Base-by-base conservation (phyloP, 345 rosid species). In the Populus tremula region DNA sequence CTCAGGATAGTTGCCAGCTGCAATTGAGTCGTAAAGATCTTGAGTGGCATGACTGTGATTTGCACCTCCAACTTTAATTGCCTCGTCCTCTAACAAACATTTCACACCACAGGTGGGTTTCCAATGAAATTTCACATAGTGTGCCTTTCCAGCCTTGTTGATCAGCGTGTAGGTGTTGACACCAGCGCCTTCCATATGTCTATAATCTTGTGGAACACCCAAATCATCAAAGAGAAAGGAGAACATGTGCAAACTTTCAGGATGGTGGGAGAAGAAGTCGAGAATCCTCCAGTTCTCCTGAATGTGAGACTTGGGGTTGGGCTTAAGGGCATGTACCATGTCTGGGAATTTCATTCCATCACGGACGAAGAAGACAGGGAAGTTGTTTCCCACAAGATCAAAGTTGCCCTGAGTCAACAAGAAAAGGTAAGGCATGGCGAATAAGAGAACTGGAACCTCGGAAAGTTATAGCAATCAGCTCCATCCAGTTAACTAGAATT, bases 271-370 rank as follows among this genome's bases (percentile, higher is more conserved):
- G 87, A 91, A 92, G 87, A 93, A 96, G 81, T 96, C 97, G 25
- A 96, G 54, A 54, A 96, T 89, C 86, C 99, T 92, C 99, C 99
- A 93, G 67, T 85, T 87, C 90, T 96, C 99, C 80, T 93, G 99
- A 81, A 96, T 83, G 85, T 96, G 96, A 66, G 99, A 86, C 87
- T 92, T 94, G 9, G 99, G 99, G 66, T 96, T 96, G n/a, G 99
- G 99, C 78, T 96, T 96, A 65, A 96, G 85, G 3, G 97, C 87
- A 85, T 96, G 99, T 21, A 96, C 89, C 93, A 91, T 82, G 84
- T 96, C 99, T 33, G 98, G 97, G 88, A 96, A 96, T 74, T 96
- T 91, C 89, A 96, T 92, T 70, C 95, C 99, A 88, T 94, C 99
- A 20, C 98, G 95, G 69, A 96, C 27, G 71, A 96, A 96, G 84